Conservation (phyloP, 1,284 basidiomycete species). For the Entoloma clypeatum region DNA sequence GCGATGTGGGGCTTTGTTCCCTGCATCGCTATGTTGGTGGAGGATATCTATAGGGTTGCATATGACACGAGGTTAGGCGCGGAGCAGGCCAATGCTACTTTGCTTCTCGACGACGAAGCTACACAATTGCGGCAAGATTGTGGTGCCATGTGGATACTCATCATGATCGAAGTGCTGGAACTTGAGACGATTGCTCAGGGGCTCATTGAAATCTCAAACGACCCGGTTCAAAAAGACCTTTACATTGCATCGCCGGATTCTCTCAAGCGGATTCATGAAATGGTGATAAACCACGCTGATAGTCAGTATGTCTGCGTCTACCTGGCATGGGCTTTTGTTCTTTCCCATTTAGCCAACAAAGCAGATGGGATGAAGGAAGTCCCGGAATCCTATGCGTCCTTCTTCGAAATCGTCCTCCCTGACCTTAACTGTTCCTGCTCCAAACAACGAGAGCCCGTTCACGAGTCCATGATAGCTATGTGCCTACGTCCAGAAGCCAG, state of each 20-base stretch:
- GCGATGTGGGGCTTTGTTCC: constrained; percentile 76
- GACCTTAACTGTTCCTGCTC: constrained; percentile 40
- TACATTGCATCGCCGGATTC: constrained; percentile 56
- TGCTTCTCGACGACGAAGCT: constrained; percentile 75
- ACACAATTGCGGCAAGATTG: constrained; percentile 62
- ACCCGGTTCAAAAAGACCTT: constrained; percentile 44
- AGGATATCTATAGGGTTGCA: constrained; percentile 59
- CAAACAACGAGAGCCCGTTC: constrained; percentile 52
- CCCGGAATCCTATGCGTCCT: constrained; percentile 49
- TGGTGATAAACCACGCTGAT: constrained; percentile 54
- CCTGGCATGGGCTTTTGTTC: constrained; percentile 76
- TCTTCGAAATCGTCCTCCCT: constrained; percentile 53
- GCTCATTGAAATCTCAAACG: constrained; percentile 48
- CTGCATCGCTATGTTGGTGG: constrained; percentile 59
- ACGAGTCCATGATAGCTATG: constrained; percentile 50
- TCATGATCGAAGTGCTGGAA: constrained; percentile 78
- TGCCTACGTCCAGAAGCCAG: constrained; percentile 54
- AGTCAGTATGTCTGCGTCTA: constrained; percentile 66
- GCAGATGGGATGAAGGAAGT: constrained; percentile 44
- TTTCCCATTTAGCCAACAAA: constrained; percentile 53
- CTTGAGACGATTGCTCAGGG: constrained; percentile 69
- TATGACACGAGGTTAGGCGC: constrained; percentile 67
- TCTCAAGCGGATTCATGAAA: constrained; percentile 58
- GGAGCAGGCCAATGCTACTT: constrained; percentile 59
- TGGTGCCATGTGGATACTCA: constrained; percentile 70